Base-by-base conservation (phyloP, 2,329 filamentous ascomycete genomes). In the Neodidymelliopsis sp. region DNA sequence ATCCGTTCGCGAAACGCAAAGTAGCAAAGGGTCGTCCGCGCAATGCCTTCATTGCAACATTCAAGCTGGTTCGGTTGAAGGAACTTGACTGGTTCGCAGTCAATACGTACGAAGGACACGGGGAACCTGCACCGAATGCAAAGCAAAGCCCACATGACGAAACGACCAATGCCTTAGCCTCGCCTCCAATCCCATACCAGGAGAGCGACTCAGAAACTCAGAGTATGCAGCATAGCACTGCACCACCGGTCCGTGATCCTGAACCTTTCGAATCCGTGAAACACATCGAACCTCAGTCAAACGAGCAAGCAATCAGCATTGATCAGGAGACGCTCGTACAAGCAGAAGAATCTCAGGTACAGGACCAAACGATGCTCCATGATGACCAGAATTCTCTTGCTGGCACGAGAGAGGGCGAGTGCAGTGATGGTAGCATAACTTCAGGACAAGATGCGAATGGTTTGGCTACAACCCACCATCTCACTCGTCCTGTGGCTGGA, bases 1-100 rank as follows among this genome's bases (percentile, higher is more conserved):
- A 79, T 48, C 75, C 76, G n/a, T 74, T 73, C 18, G 74, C 74
- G 12, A 75, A 73, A n/a, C 62, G 47, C 34, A 69, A 57, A 49
- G 60, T 59, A 52, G 57, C 29, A 18, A 62, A 65, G 29, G 78
- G 78, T 18, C 69, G 76, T 20, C 76, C 76, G 7, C 66, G 65
- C 12, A 78, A 75, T 45, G 71, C 74, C 7, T 62, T 74, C 16
- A 72, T 80, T 20, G 74, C 70, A 6, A 73, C 77, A 1, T 68
- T 79, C 57, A 78, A 73, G 45, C 69, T 69, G 11, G 33, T 54
- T 12, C 53, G 60, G 6, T 57, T 80, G 8, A 56, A 59, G 15
- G 54, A 66, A 5, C 38, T 75, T 3, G 57, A 63, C 0, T 78
- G 75, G 71, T 77, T 70, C 28, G 41, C 28, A 8, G 25, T 27